Percentiles rank a stretch among this genome's conserved stretches.
These are phyloP conservation scores for Daldinia loculata DNA, from an alignment of 495 filamentous ascomycete genomes.

Conservation along the genomic window DNA sequence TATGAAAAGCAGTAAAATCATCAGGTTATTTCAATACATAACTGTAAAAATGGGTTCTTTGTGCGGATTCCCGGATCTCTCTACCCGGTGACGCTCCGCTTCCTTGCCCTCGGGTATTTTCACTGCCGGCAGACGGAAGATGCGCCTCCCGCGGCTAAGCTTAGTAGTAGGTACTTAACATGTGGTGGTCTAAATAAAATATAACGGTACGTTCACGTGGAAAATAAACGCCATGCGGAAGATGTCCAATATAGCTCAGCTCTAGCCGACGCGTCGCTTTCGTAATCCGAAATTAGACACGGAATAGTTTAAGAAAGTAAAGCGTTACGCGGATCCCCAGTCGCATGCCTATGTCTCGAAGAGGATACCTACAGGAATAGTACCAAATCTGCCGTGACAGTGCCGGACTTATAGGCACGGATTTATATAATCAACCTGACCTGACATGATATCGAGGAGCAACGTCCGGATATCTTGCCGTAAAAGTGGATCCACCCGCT, in stretches of 20 bases:
- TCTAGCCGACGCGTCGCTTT: background rate
- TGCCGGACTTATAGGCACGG: background rate
- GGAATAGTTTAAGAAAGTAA: background rate
- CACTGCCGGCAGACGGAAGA: conserved; percentile 1
- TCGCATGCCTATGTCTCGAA: background rate
- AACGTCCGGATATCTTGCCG: background rate
- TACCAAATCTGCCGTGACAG: background rate
- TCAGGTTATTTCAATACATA: background rate
- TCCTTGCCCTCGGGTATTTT: conserved; percentile 1
- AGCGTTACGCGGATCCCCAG: background rate
- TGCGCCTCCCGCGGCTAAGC: background rate
- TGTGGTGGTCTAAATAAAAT: background rate
- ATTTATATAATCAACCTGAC: background rate
- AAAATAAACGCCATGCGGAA: background rate
- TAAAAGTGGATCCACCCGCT: background rate
- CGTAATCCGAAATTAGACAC: background rate
- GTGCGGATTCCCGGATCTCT: background rate
- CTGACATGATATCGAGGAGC: background rate
- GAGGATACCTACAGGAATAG: background rate
- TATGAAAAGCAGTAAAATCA: background rate
- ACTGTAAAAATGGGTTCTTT: background rate
- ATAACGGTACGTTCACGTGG: background rate
- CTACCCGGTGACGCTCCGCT: background rate
- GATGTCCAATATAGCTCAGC: background rate
- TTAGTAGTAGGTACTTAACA: background rate